Base-by-base conservation (phyloP, 2,329 filamentous ascomycete genomes). In the Diaporthe sp. region DNA sequence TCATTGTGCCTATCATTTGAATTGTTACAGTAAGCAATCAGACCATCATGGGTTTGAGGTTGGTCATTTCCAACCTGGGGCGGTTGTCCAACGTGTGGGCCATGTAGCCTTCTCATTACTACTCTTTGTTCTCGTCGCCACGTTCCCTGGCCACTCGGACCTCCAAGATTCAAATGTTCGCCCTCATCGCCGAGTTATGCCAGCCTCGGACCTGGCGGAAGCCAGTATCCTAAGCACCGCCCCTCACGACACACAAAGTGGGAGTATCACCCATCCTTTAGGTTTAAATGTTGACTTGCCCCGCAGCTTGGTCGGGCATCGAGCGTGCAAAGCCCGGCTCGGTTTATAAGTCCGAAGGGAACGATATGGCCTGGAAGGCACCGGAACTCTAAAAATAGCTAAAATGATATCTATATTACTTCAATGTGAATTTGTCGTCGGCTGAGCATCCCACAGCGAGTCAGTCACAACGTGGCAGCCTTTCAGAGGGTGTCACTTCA, bases 321-420 rank as follows among this genome's bases (percentile, higher is more conserved):
- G 12, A 39, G 1, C 0, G 19, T n/a, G 15, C 31, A 4, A 8
- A 25, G 12, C 22, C 22, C 31, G 44, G 28, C 28, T 12, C 46
- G 1, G 13, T 8, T 17, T 13, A 39, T 4, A 6, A 1, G 2
- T 4, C 12, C 19, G 10, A 37, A 51, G 19, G 2, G 2, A 12
- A 3, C 3, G 4, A 28, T 7, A 13, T 1, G 2, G 19, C 4
- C 6, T 46, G 3, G 4, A 6, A 7, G 31, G 1, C 3, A 39
- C 2, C 1, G 2, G 6, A 19, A 2, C 1, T 49, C 34, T 55
- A 55, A 53, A 53, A 53, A 42, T 70, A 55, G 17, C 1, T 13
- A 19, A 10, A 25, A 0, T 2, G 1, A 6, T 13, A 19, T 3
- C 17, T 42, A 7, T 8, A 4, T 22, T 1, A 1, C 2, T 4